phyloP scores from a whole-genome alignment of 495 filamentous ascomycete species.

The Acidiella bohemica region DNA sequence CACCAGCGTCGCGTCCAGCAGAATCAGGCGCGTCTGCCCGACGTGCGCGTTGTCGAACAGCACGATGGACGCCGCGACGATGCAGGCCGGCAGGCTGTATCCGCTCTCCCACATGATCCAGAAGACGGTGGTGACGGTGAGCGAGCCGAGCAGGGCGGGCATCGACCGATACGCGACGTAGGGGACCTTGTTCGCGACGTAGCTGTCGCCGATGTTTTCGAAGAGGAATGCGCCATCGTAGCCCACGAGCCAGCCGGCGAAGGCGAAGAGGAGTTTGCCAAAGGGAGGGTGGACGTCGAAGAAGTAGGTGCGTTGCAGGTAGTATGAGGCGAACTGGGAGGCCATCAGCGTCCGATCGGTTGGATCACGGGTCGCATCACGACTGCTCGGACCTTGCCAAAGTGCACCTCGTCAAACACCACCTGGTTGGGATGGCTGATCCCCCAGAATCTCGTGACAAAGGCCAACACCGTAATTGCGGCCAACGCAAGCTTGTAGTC shows the following conservation, averaged over 20 bases:
- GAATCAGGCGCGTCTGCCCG: slow-evolving; percentile 87
- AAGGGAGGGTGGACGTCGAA: slow-evolving; percentile 99
- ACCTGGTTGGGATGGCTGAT: slow-evolving; percentile 91
- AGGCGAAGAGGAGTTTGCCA: slow-evolving; percentile 76
- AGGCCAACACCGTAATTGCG: slow-evolving; percentile 70
- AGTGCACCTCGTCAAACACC: slow-evolving; percentile 98
- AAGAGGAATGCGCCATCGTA: slow-evolving; percentile 97
- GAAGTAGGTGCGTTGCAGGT: slow-evolving; percentile 96
- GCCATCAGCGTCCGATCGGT: too few relatives aligned
- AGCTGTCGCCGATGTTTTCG: slow-evolving; percentile 98
- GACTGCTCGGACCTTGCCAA: slow-evolving; percentile 69
- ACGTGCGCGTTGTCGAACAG: slow-evolving; percentile 98
- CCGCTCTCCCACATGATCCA: slow-evolving; percentile 99
- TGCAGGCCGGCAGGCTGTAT: slow-evolving; percentile 84
- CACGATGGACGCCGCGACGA: slow-evolving; percentile 72
- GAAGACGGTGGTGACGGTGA: slow-evolving; percentile 90
- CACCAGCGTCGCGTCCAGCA: slow-evolving; percentile 87
- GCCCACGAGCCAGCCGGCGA: slow-evolving; percentile 90
- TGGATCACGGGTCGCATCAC: not conserved
- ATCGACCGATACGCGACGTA: slow-evolving; percentile 91
- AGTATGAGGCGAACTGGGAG: slow-evolving; percentile 85
- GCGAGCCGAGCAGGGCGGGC: slow-evolving; percentile 78
- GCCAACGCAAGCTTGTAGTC: slow-evolving; percentile 72
- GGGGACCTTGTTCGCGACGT: slow-evolving; percentile 90
- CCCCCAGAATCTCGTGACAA: slow-evolving; percentile 85